Evolutionary conservation across 768 basidiomycete genomes (phyloP).

Genomic region (Leccinum incarnatum): DNA sequence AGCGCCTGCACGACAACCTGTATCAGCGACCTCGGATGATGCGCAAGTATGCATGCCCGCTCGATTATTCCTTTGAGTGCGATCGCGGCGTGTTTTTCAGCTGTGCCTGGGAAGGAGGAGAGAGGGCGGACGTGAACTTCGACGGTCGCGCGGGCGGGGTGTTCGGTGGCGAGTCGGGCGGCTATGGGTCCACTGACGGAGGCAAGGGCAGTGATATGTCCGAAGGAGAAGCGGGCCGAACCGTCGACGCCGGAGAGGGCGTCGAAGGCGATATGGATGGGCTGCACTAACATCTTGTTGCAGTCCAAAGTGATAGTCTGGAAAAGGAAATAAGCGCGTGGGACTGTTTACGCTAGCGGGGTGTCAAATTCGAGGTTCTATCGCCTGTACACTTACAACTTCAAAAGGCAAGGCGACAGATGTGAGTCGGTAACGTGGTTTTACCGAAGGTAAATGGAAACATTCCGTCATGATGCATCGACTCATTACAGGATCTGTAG

Average conservation of each 20-base stretch:
- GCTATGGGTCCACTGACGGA: constrained; percentile 83
- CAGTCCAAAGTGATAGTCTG: background rate
- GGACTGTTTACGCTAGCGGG: too few relatives aligned
- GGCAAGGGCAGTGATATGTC: constrained; percentile 46
- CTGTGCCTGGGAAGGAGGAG: constrained; percentile 63
- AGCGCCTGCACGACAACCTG: constrained; percentile 77
- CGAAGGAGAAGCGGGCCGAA: constrained; percentile 60
- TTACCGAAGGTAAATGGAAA: too few relatives aligned
- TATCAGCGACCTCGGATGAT: constrained; percentile 69
- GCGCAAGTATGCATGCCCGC: constrained; percentile 62
- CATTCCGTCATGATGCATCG: too few relatives aligned
- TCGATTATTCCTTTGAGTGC: constrained; percentile 55
- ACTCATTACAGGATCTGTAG: background rate
- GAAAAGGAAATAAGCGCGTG: background rate
- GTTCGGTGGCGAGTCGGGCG: constrained; percentile 64
- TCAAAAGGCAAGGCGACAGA: too few relatives aligned
- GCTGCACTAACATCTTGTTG: background rate
- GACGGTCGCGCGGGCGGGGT: constrained; percentile 68
- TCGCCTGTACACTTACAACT: too few relatives aligned
- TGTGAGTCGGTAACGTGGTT: too few relatives aligned
- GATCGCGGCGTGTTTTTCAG: constrained; percentile 57
- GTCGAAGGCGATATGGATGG: constrained; percentile 48
- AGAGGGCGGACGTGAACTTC: constrained; percentile 74
- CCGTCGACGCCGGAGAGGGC: constrained; percentile 71
- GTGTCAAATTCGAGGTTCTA: too few relatives aligned